Percentiles rank a stretch among this genome's conserved stretches.
Conservation (phyloP, 2,329 filamentous ascomycete genomes). For the Herpotrichia juniperi region DNA sequence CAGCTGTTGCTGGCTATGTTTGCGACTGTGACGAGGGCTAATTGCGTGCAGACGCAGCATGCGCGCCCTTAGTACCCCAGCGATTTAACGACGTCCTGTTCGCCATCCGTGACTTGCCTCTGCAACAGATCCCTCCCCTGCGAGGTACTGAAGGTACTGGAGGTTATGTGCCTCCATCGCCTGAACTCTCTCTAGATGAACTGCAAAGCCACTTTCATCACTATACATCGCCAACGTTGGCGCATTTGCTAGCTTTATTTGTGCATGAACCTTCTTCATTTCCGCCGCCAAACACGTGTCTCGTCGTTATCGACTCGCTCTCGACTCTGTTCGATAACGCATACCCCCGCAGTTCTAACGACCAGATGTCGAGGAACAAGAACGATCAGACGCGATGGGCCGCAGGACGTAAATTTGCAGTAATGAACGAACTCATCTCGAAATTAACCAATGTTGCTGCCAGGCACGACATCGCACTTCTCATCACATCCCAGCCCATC, state of each 20-base stretch:
- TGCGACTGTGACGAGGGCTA: conserved; percentile 24
- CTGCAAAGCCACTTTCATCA: conserved; percentile 66
- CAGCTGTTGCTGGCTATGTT: conserved; percentile 2
- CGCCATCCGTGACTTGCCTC: conserved; percentile 3
- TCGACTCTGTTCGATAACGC: conserved; percentile 78
- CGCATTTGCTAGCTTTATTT: conserved; percentile 74
- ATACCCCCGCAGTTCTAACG: conserved; percentile 65
- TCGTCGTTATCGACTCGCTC: conserved; percentile 80
- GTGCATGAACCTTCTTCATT: conserved; percentile 68
- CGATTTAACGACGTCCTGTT: conserved; percentile 57
- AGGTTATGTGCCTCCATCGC: conserved; percentile 12
- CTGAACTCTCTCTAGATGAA: conserved; percentile 29
- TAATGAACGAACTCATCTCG: conserved; percentile 70
- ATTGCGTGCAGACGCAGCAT: conserved; percentile 55
- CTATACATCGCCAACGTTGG: conserved; percentile 63
- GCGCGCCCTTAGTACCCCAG: conserved; percentile 53
- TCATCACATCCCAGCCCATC: conserved; percentile 79
- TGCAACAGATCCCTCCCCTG: conserved; percentile 6
- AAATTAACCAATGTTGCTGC: conserved; percentile 74
- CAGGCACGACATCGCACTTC: conserved; percentile 72
- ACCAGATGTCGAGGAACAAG: conserved; percentile 52
- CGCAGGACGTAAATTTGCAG: conserved; percentile 58
- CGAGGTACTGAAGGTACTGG: conserved; percentile 8
- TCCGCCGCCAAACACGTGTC: conserved; percentile 65
- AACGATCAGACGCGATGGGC: conserved; percentile 56